Evolutionary conservation across 1,284 basidiomycete species (phyloP).

Genomic region (Leccinum pseudoinsigne): DNA sequence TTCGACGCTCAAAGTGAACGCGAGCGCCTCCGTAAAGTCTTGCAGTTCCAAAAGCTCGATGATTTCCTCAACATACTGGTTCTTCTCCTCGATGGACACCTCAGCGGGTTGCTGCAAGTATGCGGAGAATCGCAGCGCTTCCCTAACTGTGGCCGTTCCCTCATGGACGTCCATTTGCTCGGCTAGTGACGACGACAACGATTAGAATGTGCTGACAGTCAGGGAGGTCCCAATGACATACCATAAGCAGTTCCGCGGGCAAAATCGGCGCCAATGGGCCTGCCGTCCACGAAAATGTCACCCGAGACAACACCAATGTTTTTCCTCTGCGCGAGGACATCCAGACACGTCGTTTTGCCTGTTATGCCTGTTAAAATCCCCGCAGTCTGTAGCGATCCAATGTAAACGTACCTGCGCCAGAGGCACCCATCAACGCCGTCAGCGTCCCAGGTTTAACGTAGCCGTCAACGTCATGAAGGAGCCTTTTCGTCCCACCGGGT

Average conservation of each 20-base stretch:
- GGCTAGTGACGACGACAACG: slow-evolving; percentile 44
- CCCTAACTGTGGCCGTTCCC: slow-evolving; percentile 82
- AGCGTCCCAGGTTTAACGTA: slow-evolving; percentile 89
- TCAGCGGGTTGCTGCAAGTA: slow-evolving; percentile 83
- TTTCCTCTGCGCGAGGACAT: slow-evolving; percentile 88
- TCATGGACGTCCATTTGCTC: slow-evolving; percentile 92
- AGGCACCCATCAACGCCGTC: slow-evolving; percentile 78
- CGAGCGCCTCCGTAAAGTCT: slow-evolving; percentile 61
- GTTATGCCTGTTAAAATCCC: slow-evolving; percentile 23
- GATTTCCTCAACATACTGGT: slow-evolving; percentile 78
- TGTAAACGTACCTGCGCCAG: slow-evolving; percentile 55
- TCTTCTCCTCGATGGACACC: slow-evolving; percentile 77
- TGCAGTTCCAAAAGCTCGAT: slow-evolving; percentile 71
- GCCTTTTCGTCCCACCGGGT: slow-evolving; percentile 63
- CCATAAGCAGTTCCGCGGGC: slow-evolving; percentile 77
- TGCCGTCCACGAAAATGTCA: slow-evolving; percentile 80
- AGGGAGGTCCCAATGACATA: slow-evolving; percentile 23
- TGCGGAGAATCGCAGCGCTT: slow-evolving; percentile 89
- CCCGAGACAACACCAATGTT: slow-evolving; percentile 82
- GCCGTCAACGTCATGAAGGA: slow-evolving; percentile 86
- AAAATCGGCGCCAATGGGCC: slow-evolving; percentile 74
- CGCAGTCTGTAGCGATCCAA: neutral
- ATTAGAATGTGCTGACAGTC: slow-evolving; percentile 22
- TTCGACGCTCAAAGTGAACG: slow-evolving; percentile 68
- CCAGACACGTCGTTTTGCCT: slow-evolving; percentile 78